A percentile compares a stretch with the other conserved stretches of the same genome.
Evolutionary conservation across 192 early-diverging fungal species (phyloP).

Genomic region (Umbelopsis isabellina): DNA sequence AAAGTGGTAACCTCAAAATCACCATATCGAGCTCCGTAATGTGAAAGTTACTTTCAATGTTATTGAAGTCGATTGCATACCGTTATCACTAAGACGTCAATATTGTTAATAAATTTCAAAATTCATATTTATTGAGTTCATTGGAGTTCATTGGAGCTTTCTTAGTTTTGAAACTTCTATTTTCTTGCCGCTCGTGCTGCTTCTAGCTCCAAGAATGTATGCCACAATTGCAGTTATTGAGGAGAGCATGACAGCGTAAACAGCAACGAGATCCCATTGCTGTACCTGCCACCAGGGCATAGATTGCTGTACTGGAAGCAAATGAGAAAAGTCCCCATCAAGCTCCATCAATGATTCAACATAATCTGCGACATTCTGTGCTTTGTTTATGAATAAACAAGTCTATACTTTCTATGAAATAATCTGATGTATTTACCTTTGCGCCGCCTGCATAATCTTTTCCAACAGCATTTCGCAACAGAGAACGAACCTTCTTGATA

Average conservation of each 20-base stretch:
- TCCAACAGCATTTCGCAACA: not conserved
- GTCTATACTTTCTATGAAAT: too few species aligned
- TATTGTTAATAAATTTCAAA: too few species aligned
- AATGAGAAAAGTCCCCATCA: not conserved
- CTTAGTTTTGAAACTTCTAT: too few species aligned
- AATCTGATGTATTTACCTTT: not conserved
- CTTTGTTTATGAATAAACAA: not conserved
- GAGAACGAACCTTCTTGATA: not conserved
- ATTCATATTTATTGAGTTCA: too few species aligned
- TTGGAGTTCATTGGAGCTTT: too few species aligned
- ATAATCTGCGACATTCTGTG: not conserved
- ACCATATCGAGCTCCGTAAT: not conserved
- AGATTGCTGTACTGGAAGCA: not conserved
- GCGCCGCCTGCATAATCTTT: not conserved
- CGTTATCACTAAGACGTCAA: too few species aligned
- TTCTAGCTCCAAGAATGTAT: conserved; percentile 2
- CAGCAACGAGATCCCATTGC: conserved; percentile 5
- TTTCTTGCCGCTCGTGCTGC: not conserved
- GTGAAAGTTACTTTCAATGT: too few species aligned
- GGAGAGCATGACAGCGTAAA: not conserved
- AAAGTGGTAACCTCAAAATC: conserved; percentile 43
- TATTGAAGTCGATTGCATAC: too few species aligned
- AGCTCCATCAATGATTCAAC: not conserved
- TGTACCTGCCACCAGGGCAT: conserved; percentile 13
- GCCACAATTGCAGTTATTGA: not conserved